Conservation (phyloP, 1,284 basidiomycete species). For the Cryptococcus sp. region DNA sequence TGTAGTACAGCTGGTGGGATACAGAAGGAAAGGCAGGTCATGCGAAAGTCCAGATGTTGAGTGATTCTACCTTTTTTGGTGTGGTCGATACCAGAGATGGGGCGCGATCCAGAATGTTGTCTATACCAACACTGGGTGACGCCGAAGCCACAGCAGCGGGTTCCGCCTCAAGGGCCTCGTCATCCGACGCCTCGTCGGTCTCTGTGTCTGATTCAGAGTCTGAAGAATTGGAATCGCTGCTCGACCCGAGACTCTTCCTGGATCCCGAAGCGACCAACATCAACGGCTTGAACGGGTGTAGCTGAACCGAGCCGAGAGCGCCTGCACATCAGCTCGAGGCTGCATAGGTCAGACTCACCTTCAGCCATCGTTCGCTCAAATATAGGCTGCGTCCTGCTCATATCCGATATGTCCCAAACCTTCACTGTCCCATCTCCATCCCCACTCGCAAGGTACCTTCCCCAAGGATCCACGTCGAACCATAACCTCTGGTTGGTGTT, state of each 20-base stretch:
- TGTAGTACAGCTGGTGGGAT: too few relatives aligned
- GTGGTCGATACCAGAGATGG: too few relatives aligned
- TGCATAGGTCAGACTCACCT: conserved; percentile 9
- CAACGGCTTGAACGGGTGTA: conserved; percentile 37
- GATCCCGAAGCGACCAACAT: conserved; percentile 36
- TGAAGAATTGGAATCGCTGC: not conserved
- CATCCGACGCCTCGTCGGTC: not conserved
- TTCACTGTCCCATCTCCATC: conserved; percentile 54
- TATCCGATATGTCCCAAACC: conserved; percentile 34
- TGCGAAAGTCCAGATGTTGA: too few relatives aligned
- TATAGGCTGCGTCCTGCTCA: conserved; percentile 4
- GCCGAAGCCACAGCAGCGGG: too few relatives aligned
- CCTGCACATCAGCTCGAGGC: conserved; percentile 19
- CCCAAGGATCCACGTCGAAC: conserved; percentile 71
- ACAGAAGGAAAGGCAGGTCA: too few relatives aligned
- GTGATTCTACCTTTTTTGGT: too few relatives aligned
- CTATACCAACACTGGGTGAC: too few relatives aligned
- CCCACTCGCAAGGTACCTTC: conserved; percentile 63
- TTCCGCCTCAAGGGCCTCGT: too few relatives aligned
- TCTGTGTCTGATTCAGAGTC: conserved; percentile 2
- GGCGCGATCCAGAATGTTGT: too few relatives aligned
- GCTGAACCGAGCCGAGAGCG: conserved; percentile 36
- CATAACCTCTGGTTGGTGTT: conserved; percentile 67
- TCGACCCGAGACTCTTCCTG: conserved; percentile 6
- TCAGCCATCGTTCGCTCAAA: conserved; percentile 11